A percentile compares a stretch with the other conserved stretches of the same genome.
Evolutionary conservation across 192 early-diverging fungal species (phyloP).

Genomic region (Tieghemiomyces parasiticus): DNA sequence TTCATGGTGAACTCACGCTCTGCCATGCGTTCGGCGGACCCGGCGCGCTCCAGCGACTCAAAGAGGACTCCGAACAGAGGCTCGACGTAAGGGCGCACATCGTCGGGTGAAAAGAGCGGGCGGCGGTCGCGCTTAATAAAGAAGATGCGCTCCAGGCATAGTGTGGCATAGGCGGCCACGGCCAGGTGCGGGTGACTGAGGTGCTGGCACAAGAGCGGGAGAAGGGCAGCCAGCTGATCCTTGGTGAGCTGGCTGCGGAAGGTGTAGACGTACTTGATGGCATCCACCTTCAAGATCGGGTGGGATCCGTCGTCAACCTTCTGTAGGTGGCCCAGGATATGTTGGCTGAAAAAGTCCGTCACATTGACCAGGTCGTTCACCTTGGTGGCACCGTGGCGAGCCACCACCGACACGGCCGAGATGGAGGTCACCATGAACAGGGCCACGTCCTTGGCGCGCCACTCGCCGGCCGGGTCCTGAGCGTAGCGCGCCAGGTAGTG

Average conservation of each 20-base stretch:
- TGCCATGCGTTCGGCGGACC: conserved; percentile 80
- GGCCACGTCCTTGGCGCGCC: conserved; percentile 94
- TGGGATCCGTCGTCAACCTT: conserved; percentile 46
- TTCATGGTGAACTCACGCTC: conserved; percentile 97
- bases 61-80: conserved; percentile 59
- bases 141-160: conserved; percentile 80
- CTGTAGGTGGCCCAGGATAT: conserved; percentile 77
- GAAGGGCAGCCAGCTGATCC: conserved; percentile 51
- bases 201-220: conserved; percentile 68
- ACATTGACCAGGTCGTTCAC: conserved; percentile 74
- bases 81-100: conserved; percentile 54
- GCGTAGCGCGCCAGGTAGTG: conserved; percentile 56
- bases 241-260: conserved; percentile 91
- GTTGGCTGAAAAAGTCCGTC: conserved; percentile 61
- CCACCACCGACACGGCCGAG: conserved; percentile 58
- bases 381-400: conserved; percentile 70
- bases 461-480: conserved; percentile 47
- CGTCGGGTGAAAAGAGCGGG: conserved; percentile 44
- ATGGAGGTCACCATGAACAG: conserved; percentile 84
- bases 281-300: conserved; percentile 87
- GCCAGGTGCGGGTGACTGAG: conserved; percentile 66
- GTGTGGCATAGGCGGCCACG: conserved; percentile 84
- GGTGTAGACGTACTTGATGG: conserved; percentile 84
- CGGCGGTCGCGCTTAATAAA: conserved; percentile 46
- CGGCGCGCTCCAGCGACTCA: conserved; percentile 52